Evolutionary conservation across 805 yeast genomes (phyloP).

Genomic region (Candida tibetensis): DNA sequence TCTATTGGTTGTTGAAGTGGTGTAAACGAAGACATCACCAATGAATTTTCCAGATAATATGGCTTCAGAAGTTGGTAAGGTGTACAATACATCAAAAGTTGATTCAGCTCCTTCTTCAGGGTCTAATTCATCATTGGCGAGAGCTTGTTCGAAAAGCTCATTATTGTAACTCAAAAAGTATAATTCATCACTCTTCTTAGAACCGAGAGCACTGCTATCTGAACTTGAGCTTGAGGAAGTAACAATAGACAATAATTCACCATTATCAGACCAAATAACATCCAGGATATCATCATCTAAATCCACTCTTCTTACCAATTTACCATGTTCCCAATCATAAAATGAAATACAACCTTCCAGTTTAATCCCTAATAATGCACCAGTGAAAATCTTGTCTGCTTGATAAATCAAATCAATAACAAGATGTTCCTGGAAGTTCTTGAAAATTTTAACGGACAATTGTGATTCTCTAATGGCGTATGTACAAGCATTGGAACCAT

Average conservation of each 20-base stretch:
- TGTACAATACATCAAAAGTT: constrained; percentile 80
- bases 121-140: constrained; percentile 55
- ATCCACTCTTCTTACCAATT: constrained; percentile 82
- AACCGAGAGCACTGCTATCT: constrained; percentile 16
- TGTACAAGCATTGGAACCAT: constrained; percentile 54
- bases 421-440: constrained; percentile 79
- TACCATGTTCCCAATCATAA: constrained; percentile 91
- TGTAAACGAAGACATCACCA: constrained; percentile 94
- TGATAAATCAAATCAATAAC: constrained; percentile 64
- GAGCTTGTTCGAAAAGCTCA: constrained; percentile 61
- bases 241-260: constrained; percentile 78
- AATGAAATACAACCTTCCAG: constrained; percentile 82
- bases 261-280: constrained; percentile 90
- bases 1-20: constrained; percentile 76
- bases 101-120: constrained; percentile 88
- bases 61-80: constrained; percentile 64
- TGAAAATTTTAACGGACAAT: constrained; percentile 65
- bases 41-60: constrained; percentile 92
- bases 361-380: constrained; percentile 82
- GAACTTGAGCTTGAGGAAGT: constrained; percentile 27
- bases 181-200: constrained; percentile 58
- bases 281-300: constrained; percentile 71
- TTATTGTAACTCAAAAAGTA: constrained; percentile 75
- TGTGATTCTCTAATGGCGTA: constrained; percentile 78
- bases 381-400: constrained; percentile 81